A percentile compares a stretch with the other conserved stretches of the same genome.
phyloP scores from a whole-genome alignment of 2,329 filamentous ascomycete genomes.

The Hortaea sp. region DNA sequence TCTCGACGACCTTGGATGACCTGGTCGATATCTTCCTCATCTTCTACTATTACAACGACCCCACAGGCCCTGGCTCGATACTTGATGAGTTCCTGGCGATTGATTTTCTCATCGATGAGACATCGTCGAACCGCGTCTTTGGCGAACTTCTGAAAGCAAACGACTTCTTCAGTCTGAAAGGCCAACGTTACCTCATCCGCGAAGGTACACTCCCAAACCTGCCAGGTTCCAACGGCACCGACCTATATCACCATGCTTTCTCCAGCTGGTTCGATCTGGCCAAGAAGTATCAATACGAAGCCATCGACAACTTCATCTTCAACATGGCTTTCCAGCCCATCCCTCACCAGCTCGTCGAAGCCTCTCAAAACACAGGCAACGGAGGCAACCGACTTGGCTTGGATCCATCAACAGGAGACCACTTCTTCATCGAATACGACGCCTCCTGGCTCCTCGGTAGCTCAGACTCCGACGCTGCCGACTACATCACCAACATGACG shows the following conservation, averaged over 20 bases:
- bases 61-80: conserved; percentile 37
- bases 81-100: conserved; percentile 46
- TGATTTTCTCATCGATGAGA: conserved; percentile 8
- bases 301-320: too few relatives aligned
- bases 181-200: conserved; percentile 30
- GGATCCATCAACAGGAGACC: conserved; percentile 9
- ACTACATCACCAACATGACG: too few relatives aligned
- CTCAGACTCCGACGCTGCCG: too few relatives aligned
- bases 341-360: conserved; percentile 8
- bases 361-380: conserved; percentile 9
- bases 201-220: conserved; percentile 30
- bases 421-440: conserved; percentile 10
- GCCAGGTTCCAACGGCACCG: too few relatives aligned
- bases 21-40: conserved; percentile 47
- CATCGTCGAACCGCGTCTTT: conserved; percentile 2
- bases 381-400: conserved; percentile 11
- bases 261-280: too few relatives aligned
- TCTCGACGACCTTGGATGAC: conserved; percentile 35
- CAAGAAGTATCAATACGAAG: too few relatives aligned
- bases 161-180: background rate
- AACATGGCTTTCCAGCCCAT: conserved; percentile 13
- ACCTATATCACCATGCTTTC: too few relatives aligned
- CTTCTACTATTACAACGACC: conserved; percentile 47
- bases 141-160: conserved; percentile 7
- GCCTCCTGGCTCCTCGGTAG: too few relatives aligned